These are phyloP conservation scores for Talaromyces amestolkiae DNA, from an alignment of 2,329 filamentous ascomycete genomes.

Conservation along the genomic window DNA sequence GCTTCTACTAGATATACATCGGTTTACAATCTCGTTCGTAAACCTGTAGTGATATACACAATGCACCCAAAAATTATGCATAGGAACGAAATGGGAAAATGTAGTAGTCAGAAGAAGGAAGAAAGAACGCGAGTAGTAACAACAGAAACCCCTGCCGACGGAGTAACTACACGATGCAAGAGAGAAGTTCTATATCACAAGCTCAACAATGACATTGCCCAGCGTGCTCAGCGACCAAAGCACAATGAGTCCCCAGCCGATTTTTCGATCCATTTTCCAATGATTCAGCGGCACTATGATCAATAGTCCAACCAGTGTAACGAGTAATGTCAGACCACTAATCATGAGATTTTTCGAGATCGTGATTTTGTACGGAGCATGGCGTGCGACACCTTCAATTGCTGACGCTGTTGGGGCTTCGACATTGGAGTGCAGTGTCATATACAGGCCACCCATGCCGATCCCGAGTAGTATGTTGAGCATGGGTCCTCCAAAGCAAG, in stretches of 20 bases:
- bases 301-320: conserved; percentile 75
- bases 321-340: conserved; percentile 75
- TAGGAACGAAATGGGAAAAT: not conserved
- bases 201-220: conserved; percentile 76
- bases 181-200: conserved; percentile 34
- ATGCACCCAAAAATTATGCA: not conserved
- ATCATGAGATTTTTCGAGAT: conserved; percentile 83
- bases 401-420: conserved; percentile 47
- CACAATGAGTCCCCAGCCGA: conserved; percentile 75
- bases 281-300: conserved; percentile 78
- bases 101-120: not conserved
- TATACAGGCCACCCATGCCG: conserved; percentile 84
- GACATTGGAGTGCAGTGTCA: conserved; percentile 54
- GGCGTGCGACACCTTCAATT: conserved; percentile 16
- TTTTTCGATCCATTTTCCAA: conserved; percentile 78
- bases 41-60: too few species aligned
- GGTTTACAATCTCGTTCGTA: too few species aligned
- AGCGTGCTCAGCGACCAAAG: conserved; percentile 80
- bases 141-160: not conserved
- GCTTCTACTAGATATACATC: too few species aligned
- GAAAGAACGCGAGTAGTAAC: not conserved
- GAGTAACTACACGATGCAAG: not conserved
- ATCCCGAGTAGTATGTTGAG: conserved; percentile 94
- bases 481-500: conserved; percentile 98
- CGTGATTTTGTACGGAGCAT: conserved; percentile 69